These are phyloP conservation scores for Thraustotheca clavata DNA, from an alignment of 352 stramenopile genomes.

Conservation along the genomic window DNA sequence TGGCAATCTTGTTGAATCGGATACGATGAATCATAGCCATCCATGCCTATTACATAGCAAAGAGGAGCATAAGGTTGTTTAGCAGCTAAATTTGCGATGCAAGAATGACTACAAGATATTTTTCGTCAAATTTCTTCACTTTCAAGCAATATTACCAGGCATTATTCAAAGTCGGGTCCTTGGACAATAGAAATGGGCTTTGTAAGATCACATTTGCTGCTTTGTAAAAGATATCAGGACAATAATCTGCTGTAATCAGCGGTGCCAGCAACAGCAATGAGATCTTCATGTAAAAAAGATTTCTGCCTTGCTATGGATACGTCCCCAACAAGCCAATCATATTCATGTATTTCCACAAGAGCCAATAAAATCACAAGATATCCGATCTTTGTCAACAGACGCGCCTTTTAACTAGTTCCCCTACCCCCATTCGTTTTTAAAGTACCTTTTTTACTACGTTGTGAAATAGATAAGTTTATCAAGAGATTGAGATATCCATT, in stretches of 20 bases:
- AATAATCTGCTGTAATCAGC: background rate
- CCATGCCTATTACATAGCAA: constrained; percentile 18
- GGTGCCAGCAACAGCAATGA: too few relatives aligned
- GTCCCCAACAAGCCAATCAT: too few relatives aligned
- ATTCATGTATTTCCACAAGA: too few relatives aligned
- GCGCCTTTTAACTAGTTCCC: too few relatives aligned
- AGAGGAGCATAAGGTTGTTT: constrained; percentile 10
- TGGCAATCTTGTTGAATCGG: constrained; percentile 11
- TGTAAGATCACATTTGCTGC: constrained; percentile 7
- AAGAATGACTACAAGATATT: constrained; percentile 15
- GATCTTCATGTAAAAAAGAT: too few relatives aligned
- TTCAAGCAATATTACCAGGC: background rate
- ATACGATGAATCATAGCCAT: constrained; percentile 17
- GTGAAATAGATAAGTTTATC: too few relatives aligned
- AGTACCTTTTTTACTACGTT: too few relatives aligned
- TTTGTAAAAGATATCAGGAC: constrained; percentile 19
- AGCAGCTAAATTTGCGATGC: constrained; percentile 17
- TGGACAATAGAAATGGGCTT: constrained; percentile 19
- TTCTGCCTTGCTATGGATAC: too few relatives aligned
- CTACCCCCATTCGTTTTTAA: too few relatives aligned
- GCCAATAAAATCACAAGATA: too few relatives aligned
- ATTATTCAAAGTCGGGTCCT: constrained; percentile 8
- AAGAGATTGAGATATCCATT: too few relatives aligned
- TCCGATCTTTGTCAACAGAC: too few relatives aligned
- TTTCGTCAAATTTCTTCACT: background rate